Percentiles rank a stretch among this genome's conserved stretches.
Evolutionary conservation across 805 yeast genomes (phyloP).

Genomic region (fission yeast (Schizosaccharomyces pombe)): DNA sequence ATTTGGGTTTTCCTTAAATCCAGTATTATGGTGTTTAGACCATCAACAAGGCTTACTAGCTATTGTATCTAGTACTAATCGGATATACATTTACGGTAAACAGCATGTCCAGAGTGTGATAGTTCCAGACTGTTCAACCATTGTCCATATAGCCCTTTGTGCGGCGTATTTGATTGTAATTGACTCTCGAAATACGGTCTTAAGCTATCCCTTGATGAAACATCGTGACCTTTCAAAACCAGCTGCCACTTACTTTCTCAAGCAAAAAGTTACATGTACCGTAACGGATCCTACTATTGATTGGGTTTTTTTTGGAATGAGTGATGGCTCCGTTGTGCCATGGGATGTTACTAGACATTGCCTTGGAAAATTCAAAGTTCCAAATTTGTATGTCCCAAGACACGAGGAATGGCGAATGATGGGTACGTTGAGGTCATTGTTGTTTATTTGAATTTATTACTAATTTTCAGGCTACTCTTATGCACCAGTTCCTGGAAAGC

Average conservation of each 20-base stretch:
- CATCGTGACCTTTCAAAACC: not conserved
- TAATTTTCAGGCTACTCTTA: conserved; percentile 1
- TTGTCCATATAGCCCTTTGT: not conserved
- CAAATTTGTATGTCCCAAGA: conserved; percentile 36
- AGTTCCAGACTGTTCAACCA: not conserved
- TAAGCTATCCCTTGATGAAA: not conserved
- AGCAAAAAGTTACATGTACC: conserved; percentile 26
- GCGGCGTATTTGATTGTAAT: not conserved
- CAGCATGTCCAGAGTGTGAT: not conserved
- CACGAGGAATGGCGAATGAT: conserved; percentile 2
- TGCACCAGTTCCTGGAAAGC: conserved; percentile 12
- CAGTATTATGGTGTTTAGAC: not conserved
- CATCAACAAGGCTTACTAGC: not conserved
- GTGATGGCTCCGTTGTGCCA: conserved; percentile 46
- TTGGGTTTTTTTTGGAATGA: conserved; percentile 61
- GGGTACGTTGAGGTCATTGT: not conserved
- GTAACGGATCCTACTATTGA: conserved; percentile 74
- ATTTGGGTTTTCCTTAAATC: not conserved
- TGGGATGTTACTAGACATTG: conserved; percentile 64
- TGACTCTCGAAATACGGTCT: not conserved
- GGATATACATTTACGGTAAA: not conserved
- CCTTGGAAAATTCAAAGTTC: conserved; percentile 40
- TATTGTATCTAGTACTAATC: not conserved
- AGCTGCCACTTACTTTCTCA: not conserved
- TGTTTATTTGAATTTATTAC: not conserved